A percentile compares a stretch with the other conserved stretches of the same genome.
Evolutionary conservation across 2,329 filamentous ascomycete species (phyloP).

Genomic region (Xylariales sp.): DNA sequence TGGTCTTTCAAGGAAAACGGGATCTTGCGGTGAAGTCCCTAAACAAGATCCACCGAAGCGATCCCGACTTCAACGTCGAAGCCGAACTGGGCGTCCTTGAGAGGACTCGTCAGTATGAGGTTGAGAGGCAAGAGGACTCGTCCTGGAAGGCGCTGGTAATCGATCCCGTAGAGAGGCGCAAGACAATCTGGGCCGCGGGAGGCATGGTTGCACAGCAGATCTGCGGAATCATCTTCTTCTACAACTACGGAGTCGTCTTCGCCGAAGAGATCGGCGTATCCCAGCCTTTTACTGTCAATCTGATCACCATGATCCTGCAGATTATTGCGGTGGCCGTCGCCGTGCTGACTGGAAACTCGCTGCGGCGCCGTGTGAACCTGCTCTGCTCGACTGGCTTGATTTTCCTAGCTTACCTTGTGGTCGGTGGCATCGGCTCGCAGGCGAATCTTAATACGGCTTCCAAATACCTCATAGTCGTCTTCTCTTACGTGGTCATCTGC

Average conservation of each 20-base stretch:
- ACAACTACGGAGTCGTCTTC: slow-evolving; percentile 24
- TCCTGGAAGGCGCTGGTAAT: slow-evolving; percentile 15
- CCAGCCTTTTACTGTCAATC: neutral
- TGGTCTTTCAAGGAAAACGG: neutral
- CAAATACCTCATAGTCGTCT: too few relatives aligned
- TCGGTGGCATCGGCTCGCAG: too few relatives aligned
- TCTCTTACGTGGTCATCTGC: slow-evolving; percentile 36
- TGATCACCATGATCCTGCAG: neutral
- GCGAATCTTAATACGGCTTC: too few relatives aligned
- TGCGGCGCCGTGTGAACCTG: neutral
- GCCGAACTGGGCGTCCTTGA: neutral
- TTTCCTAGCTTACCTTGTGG: neutral
- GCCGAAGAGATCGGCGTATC: slow-evolving; percentile 19
- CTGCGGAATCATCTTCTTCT: slow-evolving; percentile 18
- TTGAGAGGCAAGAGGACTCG: neutral
- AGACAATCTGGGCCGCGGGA: slow-evolving; percentile 38
- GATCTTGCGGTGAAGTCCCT: neutral
- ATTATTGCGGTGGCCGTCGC: neutral
- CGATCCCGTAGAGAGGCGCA: slow-evolving; percentile 41
- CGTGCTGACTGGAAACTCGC: neutral
- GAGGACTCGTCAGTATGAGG: neutral
- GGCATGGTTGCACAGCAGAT: slow-evolving; percentile 43
- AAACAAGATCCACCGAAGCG: neutral
- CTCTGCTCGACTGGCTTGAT: neutral
- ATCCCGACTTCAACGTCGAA: neutral